A percentile compares a stretch with the other conserved stretches of the same genome.
phyloP scores from a whole-genome alignment of 257 asterid species.

The Mitragyna speciosa region DNA sequence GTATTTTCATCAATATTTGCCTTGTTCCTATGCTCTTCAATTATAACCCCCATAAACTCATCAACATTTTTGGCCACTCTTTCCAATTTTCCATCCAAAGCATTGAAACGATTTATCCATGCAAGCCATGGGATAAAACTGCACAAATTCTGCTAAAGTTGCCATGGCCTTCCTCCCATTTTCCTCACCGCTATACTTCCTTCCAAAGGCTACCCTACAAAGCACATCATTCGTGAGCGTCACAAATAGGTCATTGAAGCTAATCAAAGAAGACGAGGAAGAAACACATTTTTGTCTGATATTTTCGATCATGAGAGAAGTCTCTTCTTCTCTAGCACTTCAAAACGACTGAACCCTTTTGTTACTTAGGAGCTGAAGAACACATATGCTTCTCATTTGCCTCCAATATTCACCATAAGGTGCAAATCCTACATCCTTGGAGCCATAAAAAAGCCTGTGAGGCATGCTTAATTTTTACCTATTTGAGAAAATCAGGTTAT shows the following conservation, averaged over 20 bases:
- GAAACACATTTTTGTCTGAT: too few species aligned
- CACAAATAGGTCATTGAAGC: conserved; percentile 30
- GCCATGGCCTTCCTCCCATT: too few species aligned
- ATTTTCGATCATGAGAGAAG: too few species aligned
- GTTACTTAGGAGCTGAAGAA: conserved; percentile 51
- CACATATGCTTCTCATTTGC: conserved; percentile 35
- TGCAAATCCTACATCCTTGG: conserved; percentile 29
- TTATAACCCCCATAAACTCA: conserved; percentile 35
- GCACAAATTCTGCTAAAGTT: conserved; percentile 26
- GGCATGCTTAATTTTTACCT: conserved; percentile 34
- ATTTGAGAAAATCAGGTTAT: conserved; percentile 36
- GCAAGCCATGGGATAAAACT: conserved; percentile 40
- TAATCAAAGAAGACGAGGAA: conserved; percentile 3
- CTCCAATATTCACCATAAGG: conserved; percentile 54
- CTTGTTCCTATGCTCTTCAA: conserved; percentile 29
- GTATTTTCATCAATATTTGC: neutral
- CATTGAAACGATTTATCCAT: conserved; percentile 35
- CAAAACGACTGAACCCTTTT: too few species aligned
- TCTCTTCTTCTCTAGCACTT: too few species aligned
- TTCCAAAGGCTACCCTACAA: conserved; percentile 43
- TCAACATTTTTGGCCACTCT: conserved; percentile 33
- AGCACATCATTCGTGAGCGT: too few species aligned
- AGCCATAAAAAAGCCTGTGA: conserved; percentile 19
- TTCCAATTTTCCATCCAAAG: conserved; percentile 34
- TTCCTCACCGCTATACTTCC: conserved; percentile 38